A percentile compares a stretch with the other conserved stretches of the same genome.
phyloP scores from a whole-genome alignment of 1,284 basidiomycete species.

The Apiotrichum gracile region DNA sequence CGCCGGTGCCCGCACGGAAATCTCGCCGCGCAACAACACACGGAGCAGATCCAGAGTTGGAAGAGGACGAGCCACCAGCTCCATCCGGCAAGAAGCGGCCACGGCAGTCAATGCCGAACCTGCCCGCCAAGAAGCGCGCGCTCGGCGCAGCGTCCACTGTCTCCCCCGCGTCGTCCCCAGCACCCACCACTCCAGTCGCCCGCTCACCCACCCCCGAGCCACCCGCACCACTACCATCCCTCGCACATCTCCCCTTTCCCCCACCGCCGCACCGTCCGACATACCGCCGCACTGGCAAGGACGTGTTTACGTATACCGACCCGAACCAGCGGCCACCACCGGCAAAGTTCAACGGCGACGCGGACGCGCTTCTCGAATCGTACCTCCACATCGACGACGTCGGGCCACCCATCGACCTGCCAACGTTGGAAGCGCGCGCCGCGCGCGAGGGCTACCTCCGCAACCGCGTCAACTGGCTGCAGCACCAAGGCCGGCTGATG shows the following conservation, averaged over 20 bases:
- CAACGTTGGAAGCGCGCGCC: slow-evolving; percentile 51
- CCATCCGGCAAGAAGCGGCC: slow-evolving; percentile 8
- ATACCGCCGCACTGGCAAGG: slow-evolving; percentile 62
- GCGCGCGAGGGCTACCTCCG: slow-evolving; percentile 52
- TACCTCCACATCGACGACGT: slow-evolving; percentile 54
- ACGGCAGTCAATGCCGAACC: slow-evolving; percentile 22
- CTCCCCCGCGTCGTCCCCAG: slow-evolving; percentile 13
- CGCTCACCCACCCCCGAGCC: slow-evolving; percentile 12
- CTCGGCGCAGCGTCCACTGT: background rate
- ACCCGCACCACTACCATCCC: slow-evolving; percentile 28
- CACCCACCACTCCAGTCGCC: background rate
- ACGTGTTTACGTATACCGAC: slow-evolving; percentile 55
- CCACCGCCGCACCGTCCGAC: slow-evolving; percentile 43
- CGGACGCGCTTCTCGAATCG: slow-evolving; percentile 57
- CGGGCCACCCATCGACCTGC: slow-evolving; percentile 48
- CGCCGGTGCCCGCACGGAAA: slow-evolving; percentile 15
- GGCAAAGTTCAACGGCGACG: slow-evolving; percentile 52
- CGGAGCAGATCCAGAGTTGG: background rate
- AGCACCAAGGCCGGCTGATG: slow-evolving; percentile 42
- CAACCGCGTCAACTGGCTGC: slow-evolving; percentile 53
- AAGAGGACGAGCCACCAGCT: background rate
- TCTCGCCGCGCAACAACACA: slow-evolving; percentile 21
- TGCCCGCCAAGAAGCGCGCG: slow-evolving; percentile 23
- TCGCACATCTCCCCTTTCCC: slow-evolving; percentile 33
- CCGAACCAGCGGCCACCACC: slow-evolving; percentile 61